phyloP scores from a whole-genome alignment of 139 green algal genomes.

The Raphidocelis subcapitata region DNA sequence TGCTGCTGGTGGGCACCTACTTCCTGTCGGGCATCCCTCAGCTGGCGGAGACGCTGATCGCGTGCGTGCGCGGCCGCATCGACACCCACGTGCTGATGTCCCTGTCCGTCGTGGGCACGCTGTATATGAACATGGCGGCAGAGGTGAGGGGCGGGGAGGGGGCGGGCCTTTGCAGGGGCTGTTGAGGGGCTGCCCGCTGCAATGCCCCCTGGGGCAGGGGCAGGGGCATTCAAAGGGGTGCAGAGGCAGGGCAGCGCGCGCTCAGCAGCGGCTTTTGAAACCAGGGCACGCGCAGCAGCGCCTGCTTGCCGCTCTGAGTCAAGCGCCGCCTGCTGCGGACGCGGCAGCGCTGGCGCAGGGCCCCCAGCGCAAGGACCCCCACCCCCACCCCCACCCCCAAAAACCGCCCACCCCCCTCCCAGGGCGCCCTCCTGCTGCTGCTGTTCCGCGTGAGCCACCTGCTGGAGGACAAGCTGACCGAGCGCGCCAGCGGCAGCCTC shows the following conservation, averaged over 20 bases:
- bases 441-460: constrained; percentile 76
- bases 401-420: constrained; percentile 2
- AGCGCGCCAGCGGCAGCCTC: constrained; percentile 59
- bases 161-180: neutral
- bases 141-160: constrained; percentile 62
- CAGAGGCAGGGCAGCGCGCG: too few relatives aligned
- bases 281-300: too few relatives aligned
- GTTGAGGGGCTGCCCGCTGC: neutral
- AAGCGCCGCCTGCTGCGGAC: too few relatives aligned
- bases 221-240: too few relatives aligned
- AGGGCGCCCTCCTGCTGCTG: constrained; percentile 85
- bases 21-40: constrained; percentile 48
- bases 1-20: constrained; percentile 19
- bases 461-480: constrained; percentile 69
- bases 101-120: constrained; percentile 67
- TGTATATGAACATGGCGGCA: constrained; percentile 63
- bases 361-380: too few relatives aligned
- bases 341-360: too few relatives aligned
- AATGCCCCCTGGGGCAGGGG: too few relatives aligned
- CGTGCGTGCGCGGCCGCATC: constrained; percentile 41
- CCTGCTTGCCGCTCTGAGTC: too few relatives aligned
- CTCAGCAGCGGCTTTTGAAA: too few relatives aligned
- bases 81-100: constrained; percentile 88
- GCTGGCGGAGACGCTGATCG: constrained; percentile 32
- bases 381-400: too few relatives aligned